Evolutionary conservation across 129 eudicot species (phyloP).

Genomic region (Artemisia argyi): DNA sequence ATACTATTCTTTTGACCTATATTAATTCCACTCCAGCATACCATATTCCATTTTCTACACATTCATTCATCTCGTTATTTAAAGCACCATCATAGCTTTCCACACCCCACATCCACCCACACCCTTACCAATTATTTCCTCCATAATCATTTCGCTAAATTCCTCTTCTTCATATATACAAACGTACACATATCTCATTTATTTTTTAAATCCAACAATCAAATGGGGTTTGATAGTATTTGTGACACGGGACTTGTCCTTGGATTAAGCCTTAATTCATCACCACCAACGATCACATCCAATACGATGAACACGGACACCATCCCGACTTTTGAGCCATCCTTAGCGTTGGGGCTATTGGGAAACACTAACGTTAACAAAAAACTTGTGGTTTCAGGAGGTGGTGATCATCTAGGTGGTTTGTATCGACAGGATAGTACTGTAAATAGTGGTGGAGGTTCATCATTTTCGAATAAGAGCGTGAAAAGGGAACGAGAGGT

Average conservation of each 20-base stretch:
- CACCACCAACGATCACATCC: slow-evolving; percentile 28
- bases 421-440: slow-evolving; percentile 52
- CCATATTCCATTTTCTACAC: slow-evolving; percentile 44
- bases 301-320: slow-evolving; percentile 14
- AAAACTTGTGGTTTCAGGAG: slow-evolving; percentile 13
- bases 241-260: slow-evolving; percentile 53
- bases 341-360: slow-evolving; percentile 65
- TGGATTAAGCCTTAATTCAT: slow-evolving; percentile 55
- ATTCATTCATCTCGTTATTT: slow-evolving; percentile 49
- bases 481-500: slow-evolving; percentile 69
- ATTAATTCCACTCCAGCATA: slow-evolving; percentile 26
- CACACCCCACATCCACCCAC: slow-evolving; percentile 47
- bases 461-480: slow-evolving; percentile 66
- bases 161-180: slow-evolving; percentile 17
- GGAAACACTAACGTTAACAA: slow-evolving; percentile 23
- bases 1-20: slow-evolving; percentile 28
- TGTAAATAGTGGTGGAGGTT: slow-evolving; percentile 52
- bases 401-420: slow-evolving; percentile 20
- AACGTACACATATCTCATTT: neutral
- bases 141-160: slow-evolving; percentile 21
- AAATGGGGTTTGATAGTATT: slow-evolving; percentile 60
- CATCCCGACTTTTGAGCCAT: slow-evolving; percentile 50
- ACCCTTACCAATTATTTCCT: slow-evolving; percentile 27
- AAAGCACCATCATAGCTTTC: slow-evolving; percentile 33
- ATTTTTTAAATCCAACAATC: slow-evolving; percentile 10